Evolutionary conservation across 139 green algal species (phyloP).

Genomic region (Chlamydomonas incerta): DNA sequence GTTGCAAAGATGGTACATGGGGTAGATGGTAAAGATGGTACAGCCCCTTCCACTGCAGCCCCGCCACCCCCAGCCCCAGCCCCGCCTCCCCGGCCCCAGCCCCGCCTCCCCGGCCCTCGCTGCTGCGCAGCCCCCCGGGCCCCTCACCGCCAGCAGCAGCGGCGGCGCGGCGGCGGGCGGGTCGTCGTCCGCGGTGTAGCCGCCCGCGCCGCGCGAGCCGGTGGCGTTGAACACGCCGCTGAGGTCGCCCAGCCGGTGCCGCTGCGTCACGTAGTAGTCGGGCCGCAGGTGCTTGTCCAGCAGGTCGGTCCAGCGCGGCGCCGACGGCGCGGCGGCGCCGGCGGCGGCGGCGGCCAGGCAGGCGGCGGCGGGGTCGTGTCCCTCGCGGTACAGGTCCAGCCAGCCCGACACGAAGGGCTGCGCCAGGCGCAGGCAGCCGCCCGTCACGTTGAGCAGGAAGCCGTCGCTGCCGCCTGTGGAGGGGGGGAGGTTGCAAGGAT

Average conservation of each 20-base stretch:
- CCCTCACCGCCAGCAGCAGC: constrained; percentile 22
- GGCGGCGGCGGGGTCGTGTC: neutral
- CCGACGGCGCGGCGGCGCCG: neutral
- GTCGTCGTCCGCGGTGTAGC: constrained; percentile 30
- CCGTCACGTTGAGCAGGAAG: constrained; percentile 54
- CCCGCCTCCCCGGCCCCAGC: too few species aligned
- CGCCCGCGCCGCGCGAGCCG: constrained; percentile 16
- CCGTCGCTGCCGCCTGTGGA: constrained; percentile 54
- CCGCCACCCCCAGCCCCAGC: too few species aligned
- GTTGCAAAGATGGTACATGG: too few species aligned
- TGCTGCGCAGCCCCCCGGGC: too few species aligned
- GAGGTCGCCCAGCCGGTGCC: constrained; percentile 40
- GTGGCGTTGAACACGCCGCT: neutral
- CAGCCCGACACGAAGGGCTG: constrained; percentile 61
- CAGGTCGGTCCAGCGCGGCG: constrained; percentile 49
- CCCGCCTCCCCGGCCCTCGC: too few species aligned
- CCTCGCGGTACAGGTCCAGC: constrained; percentile 43
- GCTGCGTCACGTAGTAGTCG: constrained; percentile 55
- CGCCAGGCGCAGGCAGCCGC: constrained; percentile 53
- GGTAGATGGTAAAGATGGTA: too few species aligned
- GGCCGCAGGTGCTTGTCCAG: constrained; percentile 57
- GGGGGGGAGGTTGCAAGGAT: too few species aligned
- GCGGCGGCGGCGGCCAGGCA: neutral
- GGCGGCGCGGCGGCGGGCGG: neutral
- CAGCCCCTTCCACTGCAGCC: too few species aligned